phyloP scores from a whole-genome alignment of 495 filamentous ascomycete genomes.

The Penicillium cosmopolitanum region DNA sequence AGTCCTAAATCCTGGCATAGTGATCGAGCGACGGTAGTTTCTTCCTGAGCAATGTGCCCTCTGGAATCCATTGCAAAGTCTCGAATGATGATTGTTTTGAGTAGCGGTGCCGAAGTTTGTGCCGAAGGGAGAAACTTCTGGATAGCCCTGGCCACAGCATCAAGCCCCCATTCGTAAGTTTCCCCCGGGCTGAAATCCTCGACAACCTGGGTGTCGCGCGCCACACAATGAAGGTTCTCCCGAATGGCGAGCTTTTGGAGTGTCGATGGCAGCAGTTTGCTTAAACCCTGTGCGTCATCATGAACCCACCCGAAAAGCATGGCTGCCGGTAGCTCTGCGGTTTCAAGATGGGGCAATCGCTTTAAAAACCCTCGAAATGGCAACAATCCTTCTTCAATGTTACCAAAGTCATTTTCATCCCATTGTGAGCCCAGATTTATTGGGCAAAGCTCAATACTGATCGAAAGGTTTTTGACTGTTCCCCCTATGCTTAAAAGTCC shows the following conservation, averaged over 20 bases:
- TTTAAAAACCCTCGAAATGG: not conserved
- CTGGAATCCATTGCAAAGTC: not conserved
- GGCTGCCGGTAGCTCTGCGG: not conserved
- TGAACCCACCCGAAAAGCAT: not conserved
- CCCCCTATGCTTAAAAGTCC: not conserved
- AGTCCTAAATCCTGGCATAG: not conserved
- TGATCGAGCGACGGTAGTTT: not conserved
- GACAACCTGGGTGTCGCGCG: not conserved
- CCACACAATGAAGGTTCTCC: not conserved
- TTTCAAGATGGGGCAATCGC: not conserved
- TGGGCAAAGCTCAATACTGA: not conserved
- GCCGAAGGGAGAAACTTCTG: not conserved
- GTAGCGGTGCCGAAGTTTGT: not conserved
- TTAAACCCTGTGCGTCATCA: not conserved
- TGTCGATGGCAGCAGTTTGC: not conserved
- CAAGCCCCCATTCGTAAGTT: not conserved
- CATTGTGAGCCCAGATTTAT: not conserved
- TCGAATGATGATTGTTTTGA: not conserved
- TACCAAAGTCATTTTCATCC: not conserved
- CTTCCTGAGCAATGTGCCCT: not conserved
- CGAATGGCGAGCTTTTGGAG: not conserved
- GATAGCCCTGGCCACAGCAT: not conserved
- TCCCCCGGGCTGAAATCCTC: not conserved
- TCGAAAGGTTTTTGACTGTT: not conserved
- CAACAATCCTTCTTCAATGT: not conserved